Evolutionary conservation across 2,329 filamentous ascomycete genomes (phyloP), one percentile per base, ranked within the genome.

Genomic region (Pyrenophora seminiperda): DNA sequence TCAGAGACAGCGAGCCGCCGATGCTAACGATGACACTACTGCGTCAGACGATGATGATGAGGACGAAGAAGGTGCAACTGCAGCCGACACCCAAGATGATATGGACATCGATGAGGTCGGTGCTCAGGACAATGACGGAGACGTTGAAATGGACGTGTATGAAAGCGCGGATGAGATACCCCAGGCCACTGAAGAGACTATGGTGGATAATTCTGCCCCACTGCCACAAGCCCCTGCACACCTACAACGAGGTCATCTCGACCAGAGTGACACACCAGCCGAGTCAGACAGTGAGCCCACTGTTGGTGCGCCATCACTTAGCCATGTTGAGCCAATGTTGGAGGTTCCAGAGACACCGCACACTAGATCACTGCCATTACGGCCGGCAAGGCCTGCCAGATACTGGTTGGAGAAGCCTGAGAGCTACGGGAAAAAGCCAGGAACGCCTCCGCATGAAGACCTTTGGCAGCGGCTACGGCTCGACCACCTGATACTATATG

Each of bases 401-500:
- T 93, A 97, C 73, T 97, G 93, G 93, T 80, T 94, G 29, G 87
- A 91, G 62, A 91, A 88, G 29, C 91, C 93, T 5, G 78, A 82
- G 14, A 82, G 82, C 24, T 93, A 89, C 69, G 82, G 79, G 36
- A 81, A 84, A 48, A 79, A 81, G 33, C 80, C 84, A 24, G 82
- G 81, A 45, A 76, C 87, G 5, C 87, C 87, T 39, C 80, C 84
- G 13, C 88, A 91, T 45, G 94, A 99, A 71, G 89, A 99, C 66
- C 80, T 99, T 4, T 91, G 91, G 76, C 86, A 93, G 67, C 87
- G 92, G 24, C 89, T 97, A 10, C 87, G 94, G 24, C 79, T 99
- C 5, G 94, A 99, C 73, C 96, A 91, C 84, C 82, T 99, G 67
- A 90, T 99, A 22, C 79, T 99, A 7, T 99, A 96, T 70, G 94